Evolutionary conservation across 306 rosid species (phyloP).

Genomic region (Sindora glabra): DNA sequence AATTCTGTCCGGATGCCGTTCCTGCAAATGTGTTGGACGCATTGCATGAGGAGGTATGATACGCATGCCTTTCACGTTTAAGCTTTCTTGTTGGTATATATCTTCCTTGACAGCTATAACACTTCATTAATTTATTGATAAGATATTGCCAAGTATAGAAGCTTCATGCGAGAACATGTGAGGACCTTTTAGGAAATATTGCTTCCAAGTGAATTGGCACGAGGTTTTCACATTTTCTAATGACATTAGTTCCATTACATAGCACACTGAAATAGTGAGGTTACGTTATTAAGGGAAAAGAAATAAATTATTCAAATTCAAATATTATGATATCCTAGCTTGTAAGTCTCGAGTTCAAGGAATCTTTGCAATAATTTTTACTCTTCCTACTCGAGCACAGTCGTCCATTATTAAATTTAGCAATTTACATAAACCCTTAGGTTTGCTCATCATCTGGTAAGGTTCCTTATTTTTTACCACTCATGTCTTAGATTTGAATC

Average conservation of each 20-base stretch:
- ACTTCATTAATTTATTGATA: not conserved
- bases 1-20: slow-evolving; percentile 91
- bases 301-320: not conserved
- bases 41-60: slow-evolving; percentile 74
- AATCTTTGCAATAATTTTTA: too few species aligned
- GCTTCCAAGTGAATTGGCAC: too few species aligned
- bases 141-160: too few species aligned
- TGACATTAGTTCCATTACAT: too few species aligned
- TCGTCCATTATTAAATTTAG: too few species aligned
- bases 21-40: slow-evolving; percentile 87
- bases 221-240: too few species aligned
- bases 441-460: too few species aligned
- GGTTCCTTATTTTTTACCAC: too few species aligned
- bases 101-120: not conserved
- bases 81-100: too few species aligned
- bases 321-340: not conserved
- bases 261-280: not conserved
- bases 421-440: too few species aligned
- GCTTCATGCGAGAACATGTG: not conserved
- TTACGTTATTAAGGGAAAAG: not conserved
- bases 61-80: too few species aligned
- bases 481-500: too few species aligned
- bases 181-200: not conserved
- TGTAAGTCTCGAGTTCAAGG: not conserved
- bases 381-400: not conserved